Evolutionary conservation across 2,329 filamentous ascomycete genomes (phyloP).

Genomic region (Diplodia sapinea): DNA sequence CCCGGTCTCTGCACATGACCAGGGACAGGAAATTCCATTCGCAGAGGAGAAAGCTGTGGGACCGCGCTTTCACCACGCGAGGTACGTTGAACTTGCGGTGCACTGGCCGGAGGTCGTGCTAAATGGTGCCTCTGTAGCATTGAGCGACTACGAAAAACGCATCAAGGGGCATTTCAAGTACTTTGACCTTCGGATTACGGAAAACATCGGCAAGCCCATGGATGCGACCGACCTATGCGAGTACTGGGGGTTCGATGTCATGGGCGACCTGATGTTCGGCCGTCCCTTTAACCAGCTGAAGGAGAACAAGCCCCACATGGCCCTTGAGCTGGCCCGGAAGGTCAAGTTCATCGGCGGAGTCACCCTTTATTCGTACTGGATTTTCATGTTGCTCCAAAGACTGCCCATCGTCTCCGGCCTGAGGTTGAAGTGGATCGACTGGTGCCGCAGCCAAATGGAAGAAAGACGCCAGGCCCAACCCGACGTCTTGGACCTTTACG

Average conservation of each 20-base stretch:
- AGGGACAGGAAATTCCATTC: conserved; percentile 42
- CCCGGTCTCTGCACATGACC: conserved; percentile 39
- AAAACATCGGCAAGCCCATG: neutral
- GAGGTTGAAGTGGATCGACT: neutral
- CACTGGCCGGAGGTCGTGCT: neutral
- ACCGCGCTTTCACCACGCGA: conserved; percentile 42
- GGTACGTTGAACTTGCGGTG: conserved; percentile 1
- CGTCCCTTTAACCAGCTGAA: conserved; percentile 54
- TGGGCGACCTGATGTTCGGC: conserved; percentile 56
- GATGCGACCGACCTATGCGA: conserved; percentile 33
- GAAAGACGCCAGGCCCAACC: neutral
- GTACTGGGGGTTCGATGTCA: conserved; percentile 58
- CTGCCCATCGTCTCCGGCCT: neutral
- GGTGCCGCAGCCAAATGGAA: conserved; percentile 10
- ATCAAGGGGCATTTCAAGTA: neutral
- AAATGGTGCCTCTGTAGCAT: neutral
- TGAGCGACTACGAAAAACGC: conserved; percentile 13
- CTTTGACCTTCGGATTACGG: neutral
- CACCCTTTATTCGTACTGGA: neutral
- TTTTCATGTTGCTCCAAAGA: conserved; percentile 50
- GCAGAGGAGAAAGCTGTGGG: conserved; percentile 42
- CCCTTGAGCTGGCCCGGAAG: conserved; percentile 50
- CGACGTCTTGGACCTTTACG: conserved; percentile 51
- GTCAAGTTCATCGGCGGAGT: neutral
- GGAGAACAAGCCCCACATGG: conserved; percentile 49